phyloP scores from a whole-genome alignment of 2,329 filamentous ascomycete species.

The Microsporum audouinii region DNA sequence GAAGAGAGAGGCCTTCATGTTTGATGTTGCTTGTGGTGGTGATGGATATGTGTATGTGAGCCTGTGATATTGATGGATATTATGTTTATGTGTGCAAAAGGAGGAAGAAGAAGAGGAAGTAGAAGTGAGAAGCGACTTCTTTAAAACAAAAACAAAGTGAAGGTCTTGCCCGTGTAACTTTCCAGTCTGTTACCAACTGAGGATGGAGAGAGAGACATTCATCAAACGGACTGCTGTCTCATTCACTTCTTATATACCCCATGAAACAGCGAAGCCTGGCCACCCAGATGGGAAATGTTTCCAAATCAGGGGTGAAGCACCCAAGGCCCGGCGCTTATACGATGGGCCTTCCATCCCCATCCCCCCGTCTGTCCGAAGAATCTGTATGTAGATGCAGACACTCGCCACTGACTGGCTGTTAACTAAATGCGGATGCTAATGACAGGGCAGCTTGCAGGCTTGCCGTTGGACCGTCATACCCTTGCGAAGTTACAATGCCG shows the following conservation, averaged over 20 bases:
- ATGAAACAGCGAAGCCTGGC: neutral
- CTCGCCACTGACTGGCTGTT: neutral
- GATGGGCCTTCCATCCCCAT: too few relatives aligned
- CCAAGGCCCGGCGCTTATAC: neutral
- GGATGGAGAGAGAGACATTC: neutral
- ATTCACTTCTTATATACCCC: neutral
- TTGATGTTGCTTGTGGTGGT: neutral
- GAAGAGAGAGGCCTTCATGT: neutral
- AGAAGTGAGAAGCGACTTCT: neutral
- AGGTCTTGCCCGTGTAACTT: too few relatives aligned
- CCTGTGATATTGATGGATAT: neutral
- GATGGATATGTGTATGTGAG: neutral
- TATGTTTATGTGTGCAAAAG: neutral
- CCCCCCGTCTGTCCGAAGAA: too few relatives aligned
- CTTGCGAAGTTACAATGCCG: too few relatives aligned
- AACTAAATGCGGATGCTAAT: too few relatives aligned
- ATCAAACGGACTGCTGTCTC: neutral
- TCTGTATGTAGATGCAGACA: too few relatives aligned
- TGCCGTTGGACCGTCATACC: too few relatives aligned
- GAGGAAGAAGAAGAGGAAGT: neutral
- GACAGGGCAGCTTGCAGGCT: too few relatives aligned
- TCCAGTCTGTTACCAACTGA: too few relatives aligned
- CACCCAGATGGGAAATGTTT: neutral
- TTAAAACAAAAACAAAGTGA: neutral
- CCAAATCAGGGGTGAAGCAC: neutral